Evolutionary conservation across 2,329 filamentous ascomycete genomes (phyloP).

Genomic region (Aspergillus fumigatus): DNA sequence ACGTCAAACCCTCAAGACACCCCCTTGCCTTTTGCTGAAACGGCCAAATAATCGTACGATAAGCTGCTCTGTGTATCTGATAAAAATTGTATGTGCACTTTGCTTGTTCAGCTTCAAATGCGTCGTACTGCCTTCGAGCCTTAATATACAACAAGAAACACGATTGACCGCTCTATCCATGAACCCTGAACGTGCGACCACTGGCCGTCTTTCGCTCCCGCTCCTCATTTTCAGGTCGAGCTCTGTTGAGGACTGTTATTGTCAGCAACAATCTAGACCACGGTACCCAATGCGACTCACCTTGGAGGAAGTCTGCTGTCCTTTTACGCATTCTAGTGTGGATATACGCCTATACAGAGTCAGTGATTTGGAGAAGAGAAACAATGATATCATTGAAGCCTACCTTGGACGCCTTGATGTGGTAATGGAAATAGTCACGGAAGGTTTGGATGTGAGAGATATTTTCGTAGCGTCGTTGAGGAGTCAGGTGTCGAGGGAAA

Average conservation of each 20-base stretch:
- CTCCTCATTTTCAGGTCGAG: conserved; percentile 91
- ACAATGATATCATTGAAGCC: background rate
- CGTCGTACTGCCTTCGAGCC: conserved; percentile 9
- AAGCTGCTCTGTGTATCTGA: conserved; percentile 4
- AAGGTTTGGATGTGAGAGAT: conserved; percentile 99
- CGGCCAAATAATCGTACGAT: background rate
- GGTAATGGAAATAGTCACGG: conserved; percentile 99
- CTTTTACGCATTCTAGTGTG: conserved; percentile 97
- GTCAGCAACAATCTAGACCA: conserved; percentile 29
- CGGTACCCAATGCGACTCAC: conserved; percentile 45
- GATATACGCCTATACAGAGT: conserved; percentile 71
- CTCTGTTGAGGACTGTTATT: conserved; percentile 78
- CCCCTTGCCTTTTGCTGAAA: background rate
- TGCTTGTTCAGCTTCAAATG: conserved; percentile 6
- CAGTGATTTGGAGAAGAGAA: conserved; percentile 2
- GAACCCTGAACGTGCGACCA: conserved; percentile 79
- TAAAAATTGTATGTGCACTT: conserved; percentile 8
- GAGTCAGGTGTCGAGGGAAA: conserved; percentile 90
- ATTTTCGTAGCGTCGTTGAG: conserved; percentile 84
- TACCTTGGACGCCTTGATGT: conserved; percentile 97
- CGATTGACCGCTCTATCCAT: conserved; percentile 36
- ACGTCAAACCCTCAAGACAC: background rate
- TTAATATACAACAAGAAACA: conserved; percentile 21
- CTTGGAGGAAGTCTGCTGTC: conserved; percentile 97
- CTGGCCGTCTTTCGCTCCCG: conserved; percentile 98